Conservation (phyloP, 2,329 filamentous ascomycete species). For the Colletotrichum coccodes region DNA sequence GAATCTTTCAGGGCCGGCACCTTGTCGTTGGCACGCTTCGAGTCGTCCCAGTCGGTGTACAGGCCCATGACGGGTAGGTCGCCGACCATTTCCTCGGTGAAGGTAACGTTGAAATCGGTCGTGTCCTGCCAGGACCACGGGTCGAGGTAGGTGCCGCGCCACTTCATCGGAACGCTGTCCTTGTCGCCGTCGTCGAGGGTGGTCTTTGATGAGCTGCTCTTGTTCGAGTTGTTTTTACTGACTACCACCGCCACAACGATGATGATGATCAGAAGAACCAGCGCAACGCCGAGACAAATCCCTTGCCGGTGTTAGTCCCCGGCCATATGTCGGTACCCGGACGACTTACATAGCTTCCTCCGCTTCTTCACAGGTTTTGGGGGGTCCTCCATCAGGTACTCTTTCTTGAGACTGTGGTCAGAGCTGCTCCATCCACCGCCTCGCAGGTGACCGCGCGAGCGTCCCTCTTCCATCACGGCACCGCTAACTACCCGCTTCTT, state of each 20-base stretch:
- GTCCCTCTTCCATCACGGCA: slow-evolving; percentile 75
- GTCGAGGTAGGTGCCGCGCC: slow-evolving; percentile 82
- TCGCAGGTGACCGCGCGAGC: slow-evolving; percentile 47
- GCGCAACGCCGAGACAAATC: slow-evolving; percentile 64
- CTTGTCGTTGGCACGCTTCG: slow-evolving; percentile 77
- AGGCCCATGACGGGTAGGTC: slow-evolving; percentile 93
- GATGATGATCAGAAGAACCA: slow-evolving; percentile 72
- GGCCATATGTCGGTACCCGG: slow-evolving; percentile 34
- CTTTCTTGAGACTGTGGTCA: slow-evolving; percentile 59
- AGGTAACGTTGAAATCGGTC: slow-evolving; percentile 91
- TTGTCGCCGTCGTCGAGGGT: slow-evolving; percentile 62
- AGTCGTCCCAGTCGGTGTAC: slow-evolving; percentile 87
- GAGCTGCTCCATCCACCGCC: slow-evolving; percentile 57
- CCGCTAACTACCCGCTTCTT: slow-evolving; percentile 76
- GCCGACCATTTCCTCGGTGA: slow-evolving; percentile 85
- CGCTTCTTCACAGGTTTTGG: slow-evolving; percentile 58
- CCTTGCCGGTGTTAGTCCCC: slow-evolving; percentile 50
- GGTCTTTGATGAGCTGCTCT: slow-evolving; percentile 41
- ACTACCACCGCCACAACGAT: slow-evolving; percentile 75
- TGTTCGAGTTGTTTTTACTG: slow-evolving; percentile 65
- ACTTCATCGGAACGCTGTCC: slow-evolving; percentile 70
- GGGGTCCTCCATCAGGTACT: slow-evolving; percentile 56
- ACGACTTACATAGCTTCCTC: slow-evolving; percentile 70
- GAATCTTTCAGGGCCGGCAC: slow-evolving; percentile 80
- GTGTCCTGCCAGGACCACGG: slow-evolving; percentile 94